Evolutionary conservation across 2,329 filamentous ascomycete genomes (phyloP), one percentile per base, ranked within the genome.

Genomic region (Pseudogymnoascus sp.): DNA sequence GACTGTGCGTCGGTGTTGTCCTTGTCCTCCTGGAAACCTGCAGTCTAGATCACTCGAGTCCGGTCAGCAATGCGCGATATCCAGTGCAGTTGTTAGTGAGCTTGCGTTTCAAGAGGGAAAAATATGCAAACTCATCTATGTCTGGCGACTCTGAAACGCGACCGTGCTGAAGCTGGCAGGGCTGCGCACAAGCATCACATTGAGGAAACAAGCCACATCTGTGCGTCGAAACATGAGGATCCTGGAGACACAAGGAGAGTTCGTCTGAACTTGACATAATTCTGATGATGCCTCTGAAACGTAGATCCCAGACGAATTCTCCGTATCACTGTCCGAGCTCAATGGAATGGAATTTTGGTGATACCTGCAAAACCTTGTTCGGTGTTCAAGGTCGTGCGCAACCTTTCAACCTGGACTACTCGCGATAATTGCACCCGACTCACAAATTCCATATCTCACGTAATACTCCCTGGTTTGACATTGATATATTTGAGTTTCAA

Each of bases 121-220:
- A 1, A 18, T 34, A 7, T n/a, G 7, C 8, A 56, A 56, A 16
- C 25, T 56, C 50, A 56, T 56, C n/a, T 56, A 56, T 18, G 11
- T 56, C 50, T 56, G 25, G 25, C 50, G 28, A 56, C 50, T 56
- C 50, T 56, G 50, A 56, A 56, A 56, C 50, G 50, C 28, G 50
- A 56, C 50, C 50, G 28, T 34, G n/a, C 50, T 56, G 28, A 5
- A 56, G 11, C 16, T 34, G 28, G 50, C 50, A 56, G 50, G 50
- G 50, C 50, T 56, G 50, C 50, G 25, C 28, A 56, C 50, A 10
- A 34, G 16, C 16, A 56, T 4, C 50, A 56, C 28, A 11, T 2
- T 7, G 28, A 56, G 12, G 50, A 56, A 34, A 56, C 50, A 56
- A 56, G 50, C 28, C 28, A 34, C 50, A 34, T 34, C 50, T 6